Evolutionary conservation across 179 eudicot genomes (phyloP).

Genomic region (Patellifolia procumbens): DNA sequence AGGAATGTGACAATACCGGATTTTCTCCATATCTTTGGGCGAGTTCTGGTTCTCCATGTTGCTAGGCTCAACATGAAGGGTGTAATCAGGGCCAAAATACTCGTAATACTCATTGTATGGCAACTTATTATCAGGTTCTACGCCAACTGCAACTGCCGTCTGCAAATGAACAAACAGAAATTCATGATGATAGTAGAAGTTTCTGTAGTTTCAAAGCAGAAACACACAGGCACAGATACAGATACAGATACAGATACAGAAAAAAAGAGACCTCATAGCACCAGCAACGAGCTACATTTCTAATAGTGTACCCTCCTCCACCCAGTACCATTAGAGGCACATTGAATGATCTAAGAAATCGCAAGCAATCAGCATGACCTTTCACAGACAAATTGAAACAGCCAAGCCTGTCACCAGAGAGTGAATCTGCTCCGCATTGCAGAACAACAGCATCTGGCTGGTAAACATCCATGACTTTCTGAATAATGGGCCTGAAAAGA

Average conservation of each 20-base stretch:
- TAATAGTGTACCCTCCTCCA: conserved; percentile 92
- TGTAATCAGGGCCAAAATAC: conserved; percentile 94
- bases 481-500: conserved; percentile 77
- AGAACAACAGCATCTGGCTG: conserved; percentile 94
- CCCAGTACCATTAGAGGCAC: conserved; percentile 96
- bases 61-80: conserved; percentile 72
- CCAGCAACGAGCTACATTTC: conserved; percentile 98
- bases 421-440: conserved; percentile 98
- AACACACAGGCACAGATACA: background rate
- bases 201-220: background rate
- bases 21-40: conserved; percentile 73
- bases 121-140: conserved; percentile 88
- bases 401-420: conserved; percentile 92
- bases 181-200: background rate
- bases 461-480: conserved; percentile 90
- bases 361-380: conserved; percentile 94
- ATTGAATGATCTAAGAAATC: conserved; percentile 82
- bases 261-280: conserved; percentile 74
- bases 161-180: conserved; percentile 33
- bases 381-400: conserved; percentile 91
- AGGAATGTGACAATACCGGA: conserved; percentile 48
- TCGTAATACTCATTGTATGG: conserved; percentile 96
- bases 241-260: background rate
- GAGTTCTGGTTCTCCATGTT: conserved; percentile 75
- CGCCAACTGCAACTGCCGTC: conserved; percentile 97